Conservation (phyloP, 164 flowering plant genomes). For the Protea cynaroides region DNA sequence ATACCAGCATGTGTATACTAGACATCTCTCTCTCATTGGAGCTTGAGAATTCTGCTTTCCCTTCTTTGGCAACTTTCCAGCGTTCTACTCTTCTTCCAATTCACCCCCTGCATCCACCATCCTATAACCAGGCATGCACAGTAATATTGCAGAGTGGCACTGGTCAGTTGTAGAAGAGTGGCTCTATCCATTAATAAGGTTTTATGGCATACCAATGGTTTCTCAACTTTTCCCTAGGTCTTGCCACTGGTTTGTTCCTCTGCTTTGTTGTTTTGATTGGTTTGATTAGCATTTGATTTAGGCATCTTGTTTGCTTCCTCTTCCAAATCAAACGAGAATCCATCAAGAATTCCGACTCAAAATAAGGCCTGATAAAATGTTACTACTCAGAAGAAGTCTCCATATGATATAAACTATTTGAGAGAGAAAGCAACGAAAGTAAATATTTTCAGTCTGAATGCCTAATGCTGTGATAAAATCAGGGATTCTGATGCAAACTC, state of each 20-base stretch:
- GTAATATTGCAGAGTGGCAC: background rate
- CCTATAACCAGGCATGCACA: background rate
- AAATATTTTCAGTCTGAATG: background rate
- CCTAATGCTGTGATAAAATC: background rate
- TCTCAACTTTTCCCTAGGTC: constrained; percentile 44
- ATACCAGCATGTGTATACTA: background rate
- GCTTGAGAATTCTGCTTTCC: constrained; percentile 51
- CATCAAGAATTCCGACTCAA: constrained; percentile 75
- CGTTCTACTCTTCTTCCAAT: constrained; percentile 43
- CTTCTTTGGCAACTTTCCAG: constrained; percentile 56
- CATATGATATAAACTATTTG: background rate
- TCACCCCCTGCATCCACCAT: constrained; percentile 41
- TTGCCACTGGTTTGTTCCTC: constrained; percentile 50
- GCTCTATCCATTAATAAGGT: background rate
- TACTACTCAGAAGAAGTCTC: background rate
- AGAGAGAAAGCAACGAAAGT: background rate
- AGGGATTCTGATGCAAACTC: background rate
- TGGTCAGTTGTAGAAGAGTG: no score
- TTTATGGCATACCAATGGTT: constrained; percentile 46
- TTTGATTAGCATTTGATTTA: constrained; percentile 32
- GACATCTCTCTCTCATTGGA: constrained; percentile 33
- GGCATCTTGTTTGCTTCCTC: constrained; percentile 69
- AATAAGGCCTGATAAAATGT: constrained; percentile 6
- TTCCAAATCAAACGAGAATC: constrained; percentile 82
- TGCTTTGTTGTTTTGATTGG: constrained; percentile 43